Evolutionary conservation across 257 asterid species (phyloP).

Genomic region (Ehretia macrophylla): DNA sequence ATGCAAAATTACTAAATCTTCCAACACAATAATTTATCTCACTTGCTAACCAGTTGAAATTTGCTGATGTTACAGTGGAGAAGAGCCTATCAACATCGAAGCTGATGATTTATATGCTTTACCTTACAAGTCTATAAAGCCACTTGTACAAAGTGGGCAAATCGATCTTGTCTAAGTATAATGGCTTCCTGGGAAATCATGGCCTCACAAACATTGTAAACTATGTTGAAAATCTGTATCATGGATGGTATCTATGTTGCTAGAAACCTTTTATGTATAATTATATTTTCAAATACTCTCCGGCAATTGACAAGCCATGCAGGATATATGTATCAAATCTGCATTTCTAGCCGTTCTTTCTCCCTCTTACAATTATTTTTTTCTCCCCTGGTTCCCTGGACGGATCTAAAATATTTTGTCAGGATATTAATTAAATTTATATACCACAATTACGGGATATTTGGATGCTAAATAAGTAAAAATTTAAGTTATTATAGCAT

Average conservation of each 20-base stretch:
- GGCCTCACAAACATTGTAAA: not conserved
- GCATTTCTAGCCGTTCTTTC: too few species aligned
- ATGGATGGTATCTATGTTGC: not conserved
- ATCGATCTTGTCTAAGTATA: slow-evolving; percentile 68
- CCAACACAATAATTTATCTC: not conserved
- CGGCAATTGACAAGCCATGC: too few species aligned
- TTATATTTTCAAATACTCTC: too few species aligned
- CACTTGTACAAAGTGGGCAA: slow-evolving; percentile 76
- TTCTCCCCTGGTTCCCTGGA: too few species aligned
- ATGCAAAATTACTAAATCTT: not conserved
- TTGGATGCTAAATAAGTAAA: too few species aligned
- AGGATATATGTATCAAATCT: too few species aligned
- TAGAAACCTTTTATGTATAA: not conserved
- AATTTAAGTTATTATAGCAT: too few species aligned
- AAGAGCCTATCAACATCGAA: slow-evolving; percentile 73
- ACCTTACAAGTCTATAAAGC: slow-evolving; percentile 77
- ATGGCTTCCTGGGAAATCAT: too few species aligned
- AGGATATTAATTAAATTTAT: too few species aligned
- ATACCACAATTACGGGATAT: too few species aligned
- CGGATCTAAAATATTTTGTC: too few species aligned
- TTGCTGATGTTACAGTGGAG: slow-evolving; percentile 42
- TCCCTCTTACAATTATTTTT: too few species aligned
- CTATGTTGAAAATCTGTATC: not conserved
- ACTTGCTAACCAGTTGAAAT: slow-evolving; percentile 19
- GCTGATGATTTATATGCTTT: slow-evolving; percentile 78